phyloP scores from a whole-genome alignment of 371 early-diverging fungal genomes.

The Mucor indicus region DNA sequence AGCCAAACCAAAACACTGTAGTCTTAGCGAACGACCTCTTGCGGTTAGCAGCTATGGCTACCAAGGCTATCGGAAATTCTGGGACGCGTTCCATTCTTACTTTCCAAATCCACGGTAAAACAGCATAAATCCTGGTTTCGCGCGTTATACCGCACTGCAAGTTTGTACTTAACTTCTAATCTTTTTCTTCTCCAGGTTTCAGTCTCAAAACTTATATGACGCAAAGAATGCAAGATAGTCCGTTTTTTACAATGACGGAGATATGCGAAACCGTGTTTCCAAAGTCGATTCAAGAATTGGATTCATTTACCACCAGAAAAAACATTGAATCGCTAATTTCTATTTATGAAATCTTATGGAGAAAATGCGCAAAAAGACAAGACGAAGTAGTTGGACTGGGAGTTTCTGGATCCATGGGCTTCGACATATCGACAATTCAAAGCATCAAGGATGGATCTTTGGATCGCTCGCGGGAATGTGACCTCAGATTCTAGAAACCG shows the following conservation, averaged over 20 bases:
- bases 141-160: neutral
- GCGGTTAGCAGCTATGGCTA: slow-evolving; percentile 10
- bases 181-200: slow-evolving; percentile 10
- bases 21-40: slow-evolving; percentile 12
- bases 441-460: slow-evolving; percentile 3
- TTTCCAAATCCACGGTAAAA: slow-evolving; percentile 21
- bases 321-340: slow-evolving; percentile 11
- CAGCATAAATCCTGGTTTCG: slow-evolving; percentile 5
- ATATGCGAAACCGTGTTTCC: slow-evolving; percentile 7
- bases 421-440: slow-evolving; percentile 9
- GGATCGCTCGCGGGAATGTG: slow-evolving; percentile 2
- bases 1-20: slow-evolving; percentile 12
- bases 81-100: neutral
- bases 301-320: slow-evolving; percentile 8
- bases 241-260: slow-evolving; percentile 8
- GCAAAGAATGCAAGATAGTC: slow-evolving; percentile 9
- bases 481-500: slow-evolving; percentile 6
- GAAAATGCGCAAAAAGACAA: slow-evolving; percentile 3
- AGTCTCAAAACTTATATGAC: slow-evolving; percentile 11
- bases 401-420: neutral
- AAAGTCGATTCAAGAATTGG: slow-evolving; percentile 12
- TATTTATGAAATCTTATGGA: slow-evolving; percentile 15
- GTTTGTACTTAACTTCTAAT: slow-evolving; percentile 7
- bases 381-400: slow-evolving; percentile 4
- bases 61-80: slow-evolving; percentile 1